Evolutionary conservation across 2,329 filamentous ascomycete species (phyloP), one percentile per base, ranked within the genome.

Genomic region (Dothideomycetidae sp.): DNA sequence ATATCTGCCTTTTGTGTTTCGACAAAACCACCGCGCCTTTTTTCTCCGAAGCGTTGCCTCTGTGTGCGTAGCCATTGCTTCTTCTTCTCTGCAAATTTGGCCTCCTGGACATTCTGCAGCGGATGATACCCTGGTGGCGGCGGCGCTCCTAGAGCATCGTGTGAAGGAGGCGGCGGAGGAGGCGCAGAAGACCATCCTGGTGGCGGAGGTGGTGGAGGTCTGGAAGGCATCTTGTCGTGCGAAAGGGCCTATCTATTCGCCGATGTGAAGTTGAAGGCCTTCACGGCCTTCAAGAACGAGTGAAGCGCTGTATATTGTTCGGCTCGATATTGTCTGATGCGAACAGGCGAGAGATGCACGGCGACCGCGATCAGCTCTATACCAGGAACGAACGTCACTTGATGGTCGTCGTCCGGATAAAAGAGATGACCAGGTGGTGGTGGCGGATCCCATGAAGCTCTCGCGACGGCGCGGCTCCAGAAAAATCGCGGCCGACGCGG

Each of bases 1-100:
- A 98, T 93, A 53, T 98, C 90, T 7, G 85, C 85, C 68, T 98
- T 98, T 55, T 96, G 88, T 5, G 86, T 93, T 63, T 98, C 88
- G 1, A 98, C 84, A 46, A 94, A 96, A 0, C 92, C 90, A 14
- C 80, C 84, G 62, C 93, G 93, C 43, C 90, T 73, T 72, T 94
- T 96, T 70, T 98, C 92, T 36, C 85, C 85, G 47, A 96, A 98
- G 37, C 90, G 77, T 57, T 85, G 90, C 50, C 85, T 77, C 64
- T 93, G 90, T 47, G 72, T 75, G 44, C 86, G 80, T 52, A 96
- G 68, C 92, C 92, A 98, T 77, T 94, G 86, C 58, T 85, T 93
- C 71, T 96, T 98, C 71, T 96, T 98, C 61, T 94, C 83, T 41
- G 86, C 83, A 54, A 94, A 93, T 64, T 98, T 98, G 36, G 85